phyloP scores from a whole-genome alignment of 495 filamentous ascomycete genomes.

The Hypoxylon fuscum region DNA sequence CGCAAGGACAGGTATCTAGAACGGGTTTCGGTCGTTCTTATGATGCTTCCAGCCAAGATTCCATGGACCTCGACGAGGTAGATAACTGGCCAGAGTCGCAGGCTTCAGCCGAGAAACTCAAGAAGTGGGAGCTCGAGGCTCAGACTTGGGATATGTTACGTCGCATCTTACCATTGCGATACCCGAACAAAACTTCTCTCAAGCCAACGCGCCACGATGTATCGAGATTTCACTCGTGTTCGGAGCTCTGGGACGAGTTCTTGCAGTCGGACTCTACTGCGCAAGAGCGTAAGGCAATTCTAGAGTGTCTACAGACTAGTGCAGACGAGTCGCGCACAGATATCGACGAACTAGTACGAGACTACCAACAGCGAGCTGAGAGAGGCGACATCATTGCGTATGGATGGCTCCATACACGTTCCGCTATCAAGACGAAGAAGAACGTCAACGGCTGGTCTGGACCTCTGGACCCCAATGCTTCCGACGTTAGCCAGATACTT shows the following conservation, averaged over 20 bases:
- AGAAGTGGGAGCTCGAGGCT: constrained; percentile 67
- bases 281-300: constrained; percentile 74
- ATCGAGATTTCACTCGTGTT: constrained; percentile 47
- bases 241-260: constrained; percentile 56
- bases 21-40: constrained; percentile 49
- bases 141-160: constrained; percentile 90
- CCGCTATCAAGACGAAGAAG: constrained; percentile 89
- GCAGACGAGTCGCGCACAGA: constrained; percentile 69
- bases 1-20: constrained; percentile 31
- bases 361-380: constrained; percentile 74
- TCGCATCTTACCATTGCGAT: constrained; percentile 63
- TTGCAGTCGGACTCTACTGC: constrained; percentile 58
- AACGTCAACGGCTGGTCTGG: constrained; percentile 72
- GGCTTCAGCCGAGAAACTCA: constrained; percentile 46
- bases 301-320: constrained; percentile 84
- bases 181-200: constrained; percentile 45
- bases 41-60: constrained; percentile 65
- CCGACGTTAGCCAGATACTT: constrained; percentile 64
- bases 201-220: constrained; percentile 42
- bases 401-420: constrained; percentile 92
- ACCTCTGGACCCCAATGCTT: constrained; percentile 66
- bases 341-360: constrained; percentile 77
- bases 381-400: constrained; percentile 74
- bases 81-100: constrained; percentile 49
- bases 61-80: constrained; percentile 66